phyloP scores from a whole-genome alignment of 331 rosid genomes.

The Pyrus hybrid region DNA sequence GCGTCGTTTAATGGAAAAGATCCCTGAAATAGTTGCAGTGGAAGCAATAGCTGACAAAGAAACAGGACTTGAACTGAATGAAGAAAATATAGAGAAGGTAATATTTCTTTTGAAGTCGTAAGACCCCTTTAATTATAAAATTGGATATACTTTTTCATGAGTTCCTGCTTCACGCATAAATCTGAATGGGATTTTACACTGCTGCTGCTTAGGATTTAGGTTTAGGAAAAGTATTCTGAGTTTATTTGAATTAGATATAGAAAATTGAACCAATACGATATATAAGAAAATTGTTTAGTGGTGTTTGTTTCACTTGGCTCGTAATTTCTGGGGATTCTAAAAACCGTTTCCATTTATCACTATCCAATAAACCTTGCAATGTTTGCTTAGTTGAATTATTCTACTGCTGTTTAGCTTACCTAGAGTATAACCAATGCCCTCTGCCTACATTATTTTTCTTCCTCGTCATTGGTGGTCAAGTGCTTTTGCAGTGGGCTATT shows the following conservation, averaged over 20 bases:
- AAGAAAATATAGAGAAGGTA: slow-evolving; percentile 75
- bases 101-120: neutral
- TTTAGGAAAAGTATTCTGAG: neutral
- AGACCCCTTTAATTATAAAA: neutral
- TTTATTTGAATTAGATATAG: neutral
- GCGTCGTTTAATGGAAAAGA: slow-evolving; percentile 88
- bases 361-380: neutral
- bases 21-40: slow-evolving; percentile 88
- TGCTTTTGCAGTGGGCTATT: neutral
- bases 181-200: neutral
- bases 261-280: neutral
- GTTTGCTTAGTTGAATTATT: neutral
- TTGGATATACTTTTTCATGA: neutral
- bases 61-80: slow-evolving; percentile 80
- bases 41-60: slow-evolving; percentile 77
- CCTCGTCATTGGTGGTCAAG: neutral
- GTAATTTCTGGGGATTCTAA: neutral
- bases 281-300: neutral
- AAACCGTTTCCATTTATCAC: neutral
- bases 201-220: neutral
- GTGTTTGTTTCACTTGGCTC: neutral
- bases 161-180: neutral
- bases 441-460: neutral
- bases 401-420: neutral
- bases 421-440: neutral